Evolutionary conservation across 2,329 filamentous ascomycete species (phyloP), one percentile per base, ranked within the genome.

Genomic region (Periglandula ipomoeae): DNA sequence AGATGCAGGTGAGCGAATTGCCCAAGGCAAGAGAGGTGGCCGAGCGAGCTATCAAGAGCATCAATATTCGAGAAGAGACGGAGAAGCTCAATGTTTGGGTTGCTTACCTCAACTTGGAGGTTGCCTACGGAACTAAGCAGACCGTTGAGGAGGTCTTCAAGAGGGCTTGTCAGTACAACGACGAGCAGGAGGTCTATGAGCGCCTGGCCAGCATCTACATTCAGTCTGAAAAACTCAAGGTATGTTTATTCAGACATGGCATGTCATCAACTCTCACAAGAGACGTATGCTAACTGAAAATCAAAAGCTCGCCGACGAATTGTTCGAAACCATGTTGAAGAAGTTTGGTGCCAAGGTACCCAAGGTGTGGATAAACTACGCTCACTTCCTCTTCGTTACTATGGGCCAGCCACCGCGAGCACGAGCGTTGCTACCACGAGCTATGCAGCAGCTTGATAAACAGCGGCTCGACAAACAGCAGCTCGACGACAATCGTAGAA

Each of bases 11-110:
- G 46, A 88, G 88, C 62, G 93, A 98, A 68, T 75, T 94, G 19
- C 81, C 84, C 52, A 93, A 89, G 67, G 90, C 93, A 11, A 82
- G 91, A 44, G 86, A 91, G 55, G 85, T 96, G 51, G 90, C 89
- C 2, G 87, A 96, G 68, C 85, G 93, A 52, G 93, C 93, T 17
- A 79, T 97, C 54, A 84, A 85, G 62, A 94, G 86, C 15, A 97
- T 98, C 70, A 87, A 88, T 66, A 88, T 94, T 52, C 82, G 87
- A 23, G 89, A 96, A 64, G 87, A 95, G 64, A 82, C 84, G 3
- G 93, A 96, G 69, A 96, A 96, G 70, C 73, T 95, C 58, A 95
- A 96, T 65, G 81, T 96, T 47, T 98, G 93, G 94, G 84, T 94
- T 51, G 93, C 90, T 0, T 81, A 91, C 63, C 80, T 98, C 58